These are phyloP conservation scores for Wickerhamiella occidentalis DNA, from an alignment of 805 yeast genomes.

Conservation along the genomic window DNA sequence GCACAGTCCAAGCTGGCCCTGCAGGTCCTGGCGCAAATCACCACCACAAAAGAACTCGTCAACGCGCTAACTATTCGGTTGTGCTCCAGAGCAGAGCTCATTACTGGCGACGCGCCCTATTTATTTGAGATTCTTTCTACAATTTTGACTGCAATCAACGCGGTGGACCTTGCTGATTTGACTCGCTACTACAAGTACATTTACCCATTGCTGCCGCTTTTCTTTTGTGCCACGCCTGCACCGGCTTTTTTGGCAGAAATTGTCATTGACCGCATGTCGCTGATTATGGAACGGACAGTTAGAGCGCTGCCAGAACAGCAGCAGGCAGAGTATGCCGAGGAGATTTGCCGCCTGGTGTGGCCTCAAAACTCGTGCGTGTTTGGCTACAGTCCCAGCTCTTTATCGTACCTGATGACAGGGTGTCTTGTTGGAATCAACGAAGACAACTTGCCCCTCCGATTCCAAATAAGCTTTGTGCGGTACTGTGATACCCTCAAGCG, in stretches of 20 bases:
- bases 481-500: slow-evolving; percentile 16
- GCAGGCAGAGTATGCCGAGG: slow-evolving; percentile 15
- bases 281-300: slow-evolving; percentile 21
- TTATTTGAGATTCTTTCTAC: slow-evolving; percentile 24
- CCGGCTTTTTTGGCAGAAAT: slow-evolving; percentile 10
- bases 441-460: slow-evolving; percentile 7
- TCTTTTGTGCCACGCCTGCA: not conserved
- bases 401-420: slow-evolving; percentile 11
- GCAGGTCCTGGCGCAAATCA: slow-evolving; percentile 25
- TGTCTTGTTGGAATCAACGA: slow-evolving; percentile 14
- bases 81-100: slow-evolving; percentile 25
- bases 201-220: slow-evolving; percentile 3
- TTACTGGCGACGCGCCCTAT: slow-evolving; percentile 15
- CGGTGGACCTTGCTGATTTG: slow-evolving; percentile 17
- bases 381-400: slow-evolving; percentile 7
- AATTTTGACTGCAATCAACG: slow-evolving; percentile 20
- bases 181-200: slow-evolving; percentile 15
- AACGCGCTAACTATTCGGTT: slow-evolving; percentile 33
- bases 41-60: slow-evolving; percentile 28
- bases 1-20: slow-evolving; percentile 26
- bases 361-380: slow-evolving; percentile 7
- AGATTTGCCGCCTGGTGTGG: slow-evolving; percentile 16
- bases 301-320: slow-evolving; percentile 16
- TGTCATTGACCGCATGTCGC: slow-evolving; percentile 17
- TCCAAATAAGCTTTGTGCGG: slow-evolving; percentile 14